Percentiles rank a stretch among this genome's conserved stretches.
These are phyloP conservation scores for Colletotrichum viniferum DNA, from an alignment of 2,329 filamentous ascomycete genomes.

Conservation along the genomic window DNA sequence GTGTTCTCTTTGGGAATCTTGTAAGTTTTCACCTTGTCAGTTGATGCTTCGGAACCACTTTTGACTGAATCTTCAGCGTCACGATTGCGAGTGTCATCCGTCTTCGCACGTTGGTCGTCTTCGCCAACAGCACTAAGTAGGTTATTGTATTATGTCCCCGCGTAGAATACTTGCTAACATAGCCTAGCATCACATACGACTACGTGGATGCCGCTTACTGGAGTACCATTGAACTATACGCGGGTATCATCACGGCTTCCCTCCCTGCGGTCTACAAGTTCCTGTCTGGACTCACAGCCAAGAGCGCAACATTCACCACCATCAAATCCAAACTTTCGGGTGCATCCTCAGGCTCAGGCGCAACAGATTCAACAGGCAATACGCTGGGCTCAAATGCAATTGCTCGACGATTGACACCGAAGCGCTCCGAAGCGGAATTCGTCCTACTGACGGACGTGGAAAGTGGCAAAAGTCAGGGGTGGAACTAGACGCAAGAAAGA, in stretches of 20 bases:
- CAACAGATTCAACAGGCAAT: background rate
- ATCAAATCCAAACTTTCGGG: background rate
- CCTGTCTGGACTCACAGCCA: background rate
- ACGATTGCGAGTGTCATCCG: conserved; percentile 1
- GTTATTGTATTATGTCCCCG: too few relatives aligned
- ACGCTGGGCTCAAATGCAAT: background rate
- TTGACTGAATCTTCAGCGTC: background rate
- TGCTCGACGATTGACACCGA: background rate
- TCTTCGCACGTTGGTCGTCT: background rate
- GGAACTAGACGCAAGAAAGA: too few relatives aligned
- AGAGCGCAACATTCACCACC: background rate
- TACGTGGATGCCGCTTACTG: conserved; percentile 7
- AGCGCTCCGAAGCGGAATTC: background rate
- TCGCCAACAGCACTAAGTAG: background rate
- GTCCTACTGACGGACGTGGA: background rate
- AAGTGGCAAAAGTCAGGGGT: background rate
- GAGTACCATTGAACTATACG: conserved; percentile 17
- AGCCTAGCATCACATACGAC: background rate
- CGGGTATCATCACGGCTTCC: background rate
- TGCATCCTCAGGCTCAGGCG: background rate
- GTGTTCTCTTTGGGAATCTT: conserved; percentile 26
- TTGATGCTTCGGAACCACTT: too few relatives aligned
- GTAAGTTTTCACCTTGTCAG: too few relatives aligned
- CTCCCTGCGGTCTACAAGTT: conserved; percentile 4
- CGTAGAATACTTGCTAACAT: background rate